Base-by-base conservation (phyloP, 495 filamentous ascomycete genomes). In the Lophium mytilinum region DNA sequence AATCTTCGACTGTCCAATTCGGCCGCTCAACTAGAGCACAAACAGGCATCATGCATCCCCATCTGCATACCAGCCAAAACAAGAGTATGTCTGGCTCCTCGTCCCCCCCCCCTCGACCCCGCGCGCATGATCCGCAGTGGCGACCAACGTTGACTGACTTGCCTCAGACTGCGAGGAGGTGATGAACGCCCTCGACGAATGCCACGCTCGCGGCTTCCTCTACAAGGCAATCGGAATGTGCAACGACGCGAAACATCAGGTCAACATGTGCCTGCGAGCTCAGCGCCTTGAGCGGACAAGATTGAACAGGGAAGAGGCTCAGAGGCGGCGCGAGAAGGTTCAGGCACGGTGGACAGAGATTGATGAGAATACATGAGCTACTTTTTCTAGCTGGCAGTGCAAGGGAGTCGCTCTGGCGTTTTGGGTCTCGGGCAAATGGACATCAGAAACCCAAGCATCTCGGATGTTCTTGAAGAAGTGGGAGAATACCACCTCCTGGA, bases 121-220 rank as follows among this genome's bases (percentile, higher is more conserved):
- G 34, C 36, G 35, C 46, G 14, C 30, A 40, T 40, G 19, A 21
- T 11, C 42, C 12, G 40, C 42, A 21, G 49, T 41, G 33, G 33
- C 19, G 7, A 39, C 17, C 43, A 36, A 11, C 34, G 24, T 30
- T 30, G 24, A 30, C 24, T 30, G 24, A 30, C 24, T 30, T 30
- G 24, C 21, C n/a, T 34, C 62, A 98, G 94, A 83, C 58, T 98
- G 93, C 79, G 88, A 90, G 72, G 90, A 90, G 61, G 80, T 97
- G 64, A 96, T 96, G 86, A 81, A 73, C 17, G 85, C 87, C 49
- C 86, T 98, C 56, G 93, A 97, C 53, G 90, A 95, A 76, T 98
- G 93, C 74, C 93, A 98, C 69, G 90, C 89, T 11, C 79, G 80
- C 40, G 92, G 92, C 30, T 97, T 97, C 75, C 68, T 97, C 9